Evolutionary conservation across 169 alveolate genomes (phyloP).

Genomic region (Cryptosporidium bovis): DNA sequence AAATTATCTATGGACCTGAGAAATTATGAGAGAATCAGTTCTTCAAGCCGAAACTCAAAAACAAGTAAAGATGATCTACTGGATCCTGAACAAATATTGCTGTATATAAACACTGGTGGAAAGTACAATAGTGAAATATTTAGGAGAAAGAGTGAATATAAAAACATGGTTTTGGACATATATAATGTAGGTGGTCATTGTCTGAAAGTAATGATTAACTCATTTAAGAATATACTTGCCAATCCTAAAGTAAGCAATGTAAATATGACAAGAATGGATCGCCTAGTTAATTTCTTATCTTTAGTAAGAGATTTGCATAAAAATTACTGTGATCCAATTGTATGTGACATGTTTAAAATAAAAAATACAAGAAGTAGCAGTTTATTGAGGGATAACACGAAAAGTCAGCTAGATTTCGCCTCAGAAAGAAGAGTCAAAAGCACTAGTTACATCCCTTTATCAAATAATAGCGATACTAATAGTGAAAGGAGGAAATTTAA

Average conservation of each 20-base stretch:
- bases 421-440: background rate
- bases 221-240: slow-evolving; percentile 18
- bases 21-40: background rate
- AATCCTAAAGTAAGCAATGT: slow-evolving; percentile 12
- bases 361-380: background rate
- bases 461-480: background rate
- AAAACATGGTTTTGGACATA: slow-evolving; percentile 24
- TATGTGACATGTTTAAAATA: background rate
- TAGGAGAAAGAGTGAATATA: slow-evolving; percentile 10
- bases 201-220: slow-evolving; percentile 34
- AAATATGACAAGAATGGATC: slow-evolving; percentile 61
- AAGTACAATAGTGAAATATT: slow-evolving; percentile 28
- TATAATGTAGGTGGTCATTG: slow-evolving; percentile 33
- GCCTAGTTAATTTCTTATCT: slow-evolving; percentile 47
- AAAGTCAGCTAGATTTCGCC: background rate
- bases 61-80: background rate
- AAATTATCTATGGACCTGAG: slow-evolving; percentile 1
- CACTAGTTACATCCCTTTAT: background rate
- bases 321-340: slow-evolving; percentile 52
- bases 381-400: background rate
- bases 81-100: slow-evolving; percentile 15
- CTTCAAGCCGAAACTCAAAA: background rate
- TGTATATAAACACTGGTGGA: slow-evolving; percentile 66
- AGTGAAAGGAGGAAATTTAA: background rate
- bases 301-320: slow-evolving; percentile 30